phyloP scores from a whole-genome alignment of 2,329 filamentous ascomycete genomes.

The Xylogone sp. region DNA sequence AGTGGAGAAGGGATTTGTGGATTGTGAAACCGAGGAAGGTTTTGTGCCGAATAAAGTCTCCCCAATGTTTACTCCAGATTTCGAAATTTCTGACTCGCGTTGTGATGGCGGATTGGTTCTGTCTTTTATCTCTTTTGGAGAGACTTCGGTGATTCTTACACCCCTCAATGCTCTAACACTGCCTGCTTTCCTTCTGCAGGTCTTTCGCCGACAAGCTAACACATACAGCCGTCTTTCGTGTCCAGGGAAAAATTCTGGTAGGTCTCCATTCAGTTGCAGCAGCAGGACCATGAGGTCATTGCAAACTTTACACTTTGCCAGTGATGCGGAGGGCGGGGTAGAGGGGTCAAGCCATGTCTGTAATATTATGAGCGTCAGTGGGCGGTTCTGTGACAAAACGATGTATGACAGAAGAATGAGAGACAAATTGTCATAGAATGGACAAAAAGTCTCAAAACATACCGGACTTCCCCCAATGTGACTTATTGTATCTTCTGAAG shows the following conservation, averaged over 20 bases:
- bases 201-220: slow-evolving; percentile 73
- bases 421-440: too few species aligned
- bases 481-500: slow-evolving; percentile 74
- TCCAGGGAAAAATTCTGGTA: slow-evolving; percentile 79
- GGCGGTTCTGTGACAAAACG: too few species aligned
- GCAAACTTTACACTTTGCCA: slow-evolving; percentile 86
- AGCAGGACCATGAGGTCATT: slow-evolving; percentile 78
- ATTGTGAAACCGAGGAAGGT: slow-evolving; percentile 28
- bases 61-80: slow-evolving; percentile 45
- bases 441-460: slow-evolving; percentile 32
- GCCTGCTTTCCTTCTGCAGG: slow-evolving; percentile 78
- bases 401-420: too few species aligned
- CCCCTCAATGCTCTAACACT: slow-evolving; percentile 75
- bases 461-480: slow-evolving; percentile 86
- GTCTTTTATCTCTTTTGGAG: slow-evolving; percentile 11
- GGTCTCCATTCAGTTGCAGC: slow-evolving; percentile 85
- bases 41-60: slow-evolving; percentile 68
- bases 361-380: too few species aligned
- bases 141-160: slow-evolving; percentile 43
- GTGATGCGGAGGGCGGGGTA: slow-evolving; percentile 66
- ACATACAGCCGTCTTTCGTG: slow-evolving; percentile 88
- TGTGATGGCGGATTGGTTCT: slow-evolving; percentile 19
- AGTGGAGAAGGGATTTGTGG: slow-evolving; percentile 62
- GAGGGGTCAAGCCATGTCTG: slow-evolving; percentile 81
- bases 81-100: slow-evolving; percentile 20